Percentiles rank a stretch among this genome's conserved stretches.
phyloP scores from a whole-genome alignment of 805 yeast genomes.

The Candida argentea region DNA sequence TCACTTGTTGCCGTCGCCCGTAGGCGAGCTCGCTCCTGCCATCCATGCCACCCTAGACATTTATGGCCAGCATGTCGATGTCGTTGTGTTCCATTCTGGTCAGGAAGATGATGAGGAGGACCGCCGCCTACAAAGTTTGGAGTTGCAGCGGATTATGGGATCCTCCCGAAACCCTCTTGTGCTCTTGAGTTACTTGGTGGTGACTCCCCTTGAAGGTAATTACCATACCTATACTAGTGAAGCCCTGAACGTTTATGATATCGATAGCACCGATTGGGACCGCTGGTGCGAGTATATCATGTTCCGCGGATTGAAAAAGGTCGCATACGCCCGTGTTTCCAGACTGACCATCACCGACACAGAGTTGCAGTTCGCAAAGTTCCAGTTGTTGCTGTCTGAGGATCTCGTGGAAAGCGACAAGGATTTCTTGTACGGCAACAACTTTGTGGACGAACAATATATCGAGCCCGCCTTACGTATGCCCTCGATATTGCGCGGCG shows the following conservation, averaged over 20 bases:
- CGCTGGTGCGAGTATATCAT: conserved; percentile 98
- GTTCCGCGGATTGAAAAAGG: conserved; percentile 75
- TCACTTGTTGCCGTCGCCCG: conserved; percentile 90
- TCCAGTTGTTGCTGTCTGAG: conserved; percentile 42
- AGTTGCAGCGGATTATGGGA: conserved; percentile 72
- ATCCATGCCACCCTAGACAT: conserved; percentile 92
- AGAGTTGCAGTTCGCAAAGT: conserved; percentile 91
- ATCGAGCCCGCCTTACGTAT: conserved; percentile 59
- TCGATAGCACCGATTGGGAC: conserved; percentile 89
- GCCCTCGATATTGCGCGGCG: conserved; percentile 74
- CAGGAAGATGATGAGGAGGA: conserved; percentile 97
- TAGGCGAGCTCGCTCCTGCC: conserved; percentile 97
- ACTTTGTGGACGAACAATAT: conserved; percentile 43
- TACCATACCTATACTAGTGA: conserved; percentile 87
- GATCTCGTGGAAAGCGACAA: conserved; percentile 22
- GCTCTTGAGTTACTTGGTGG: conserved; percentile 81
- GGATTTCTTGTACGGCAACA: conserved; percentile 43
- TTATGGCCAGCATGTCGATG: conserved; percentile 79
- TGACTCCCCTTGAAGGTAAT: conserved; percentile 80
- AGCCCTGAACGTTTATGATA: conserved; percentile 79
- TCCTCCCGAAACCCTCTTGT: conserved; percentile 74
- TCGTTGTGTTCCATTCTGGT: conserved; percentile 95
- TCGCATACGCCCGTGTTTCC: conserved; percentile 89
- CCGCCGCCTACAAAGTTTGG: conserved; percentile 74
- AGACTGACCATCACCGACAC: conserved; percentile 95